phyloP scores from a whole-genome alignment of 2,329 filamentous ascomycete genomes.

The Zymoseptoria passerinii region DNA sequence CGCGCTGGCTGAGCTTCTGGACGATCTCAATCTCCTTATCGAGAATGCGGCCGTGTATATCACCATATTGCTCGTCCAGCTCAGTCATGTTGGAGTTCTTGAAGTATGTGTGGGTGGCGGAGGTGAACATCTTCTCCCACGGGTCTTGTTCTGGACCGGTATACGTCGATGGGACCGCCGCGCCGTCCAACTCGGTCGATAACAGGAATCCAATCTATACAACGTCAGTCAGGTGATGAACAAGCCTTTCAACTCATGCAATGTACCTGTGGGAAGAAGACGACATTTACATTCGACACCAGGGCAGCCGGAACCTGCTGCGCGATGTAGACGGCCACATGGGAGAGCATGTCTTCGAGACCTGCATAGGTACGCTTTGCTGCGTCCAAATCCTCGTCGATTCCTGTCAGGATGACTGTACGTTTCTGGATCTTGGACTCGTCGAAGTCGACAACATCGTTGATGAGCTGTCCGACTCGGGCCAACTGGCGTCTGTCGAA shows the following conservation, averaged over 20 bases:
- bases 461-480: conserved; percentile 61
- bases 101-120: conserved; percentile 64
- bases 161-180: conserved; percentile 50
- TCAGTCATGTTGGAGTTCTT: conserved; percentile 76
- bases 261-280: conserved; percentile 68
- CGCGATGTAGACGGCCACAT: conserved; percentile 58
- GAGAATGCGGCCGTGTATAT: conserved; percentile 76
- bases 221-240: neutral
- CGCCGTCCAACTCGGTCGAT: conserved; percentile 55
- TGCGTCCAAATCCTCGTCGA: conserved; percentile 67
- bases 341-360: conserved; percentile 63
- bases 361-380: conserved; percentile 71
- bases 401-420: conserved; percentile 62
- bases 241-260: neutral
- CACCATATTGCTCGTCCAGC: conserved; percentile 73
- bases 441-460: conserved; percentile 70
- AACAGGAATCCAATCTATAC: conserved; percentile 69
- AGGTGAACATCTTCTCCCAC: conserved; percentile 74
- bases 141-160: conserved; percentile 50
- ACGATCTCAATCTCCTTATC: conserved; percentile 86
- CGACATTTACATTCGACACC: conserved; percentile 57
- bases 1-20: conserved; percentile 61
- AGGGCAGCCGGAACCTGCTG: conserved; percentile 52
- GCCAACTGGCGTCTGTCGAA: conserved; percentile 54
- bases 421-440: conserved; percentile 62